These are phyloP conservation scores for Globisporangium ultimum DNA, from an alignment of 352 stramenopile species.

Conservation along the genomic window DNA sequence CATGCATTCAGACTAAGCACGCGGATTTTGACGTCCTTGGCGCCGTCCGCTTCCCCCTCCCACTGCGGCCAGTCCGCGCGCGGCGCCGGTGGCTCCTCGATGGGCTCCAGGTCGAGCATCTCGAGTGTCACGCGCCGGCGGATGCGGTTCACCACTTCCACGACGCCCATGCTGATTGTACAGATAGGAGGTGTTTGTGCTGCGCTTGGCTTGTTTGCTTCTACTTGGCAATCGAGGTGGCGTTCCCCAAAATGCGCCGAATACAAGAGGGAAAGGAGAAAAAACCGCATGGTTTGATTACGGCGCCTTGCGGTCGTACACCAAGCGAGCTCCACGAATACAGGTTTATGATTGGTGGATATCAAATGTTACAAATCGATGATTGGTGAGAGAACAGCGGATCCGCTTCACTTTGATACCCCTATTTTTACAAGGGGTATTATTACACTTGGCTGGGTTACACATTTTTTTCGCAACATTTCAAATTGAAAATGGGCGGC, in stretches of 20 bases:
- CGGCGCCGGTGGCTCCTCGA: slow-evolving; percentile 39
- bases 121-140: slow-evolving; percentile 53
- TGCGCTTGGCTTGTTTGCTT: no score
- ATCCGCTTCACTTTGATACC: not conserved
- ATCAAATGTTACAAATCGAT: not conserved
- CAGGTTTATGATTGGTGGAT: not conserved
- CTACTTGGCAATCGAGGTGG: no score
- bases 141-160: slow-evolving; percentile 36
- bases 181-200: no score
- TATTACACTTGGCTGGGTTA: not conserved
- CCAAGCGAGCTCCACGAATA: not conserved
- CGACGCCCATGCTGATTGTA: slow-evolving; percentile 22
- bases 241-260: no score
- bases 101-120: slow-evolving; percentile 53
- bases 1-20: slow-evolving; percentile 77
- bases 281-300: no score
- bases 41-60: slow-evolving; percentile 9
- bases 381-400: not conserved
- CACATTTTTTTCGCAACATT: no score
- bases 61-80: slow-evolving; percentile 29
- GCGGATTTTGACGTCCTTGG: slow-evolving; percentile 34
- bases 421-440: not conserved
- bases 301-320: not conserved
- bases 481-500: slow-evolving; percentile 3
- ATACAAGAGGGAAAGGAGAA: no score